Base-by-base conservation (phyloP, 2,329 filamentous ascomycete genomes). In the Monosporascus sp. region DNA sequence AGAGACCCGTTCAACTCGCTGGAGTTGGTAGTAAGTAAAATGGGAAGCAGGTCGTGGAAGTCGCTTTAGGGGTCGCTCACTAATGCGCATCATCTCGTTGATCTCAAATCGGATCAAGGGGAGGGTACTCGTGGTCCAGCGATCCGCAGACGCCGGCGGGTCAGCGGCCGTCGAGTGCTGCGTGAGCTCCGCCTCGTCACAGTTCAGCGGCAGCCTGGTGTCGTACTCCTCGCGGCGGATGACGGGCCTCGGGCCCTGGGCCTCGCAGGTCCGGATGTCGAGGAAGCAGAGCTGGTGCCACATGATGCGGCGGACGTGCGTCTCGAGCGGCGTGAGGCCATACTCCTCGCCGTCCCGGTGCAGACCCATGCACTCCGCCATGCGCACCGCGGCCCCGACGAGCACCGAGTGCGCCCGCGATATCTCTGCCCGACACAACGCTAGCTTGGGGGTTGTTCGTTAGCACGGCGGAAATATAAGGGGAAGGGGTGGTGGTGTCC, bases 271-370 rank as follows among this genome's bases (percentile, higher is more conserved):
- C 39, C 87, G 78, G 52, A 90, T 80, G 64, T 91, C 88, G 8
- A 92, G 75, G 65, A 89, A 89, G 67, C 86, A 90, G 20, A 92
- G 75, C 61, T 91, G 87, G 64, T 90, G 85, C 88, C 88, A 91
- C 37, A 90, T 76, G 39, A 90, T 71, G 5, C 88, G 81, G 14
- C 88, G 81, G 3, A 90, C 76, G 50, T 91, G 87, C 0, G 83
- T 84, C 60, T 91, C 87, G 3, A 90, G 71, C 0, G 87, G 79
- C 3, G 77, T 81, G 52, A 87, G 76, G 1, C 80, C 82, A 61
- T 88, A 90, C 9, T 79, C 76, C 44, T 82, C 79, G 17, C 85
- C 85, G 58, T 91, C 88, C 8, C 85, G 79, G 64, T 91, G 85
- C 18, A 91, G 71, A 2, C 87, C 86, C 84, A 90, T 89, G 62